Percentiles rank a stretch among this genome's conserved stretches.
These are phyloP conservation scores for Berkeleyomyces basicola DNA, from an alignment of 2,329 filamentous ascomycete species.

Conservation along the genomic window DNA sequence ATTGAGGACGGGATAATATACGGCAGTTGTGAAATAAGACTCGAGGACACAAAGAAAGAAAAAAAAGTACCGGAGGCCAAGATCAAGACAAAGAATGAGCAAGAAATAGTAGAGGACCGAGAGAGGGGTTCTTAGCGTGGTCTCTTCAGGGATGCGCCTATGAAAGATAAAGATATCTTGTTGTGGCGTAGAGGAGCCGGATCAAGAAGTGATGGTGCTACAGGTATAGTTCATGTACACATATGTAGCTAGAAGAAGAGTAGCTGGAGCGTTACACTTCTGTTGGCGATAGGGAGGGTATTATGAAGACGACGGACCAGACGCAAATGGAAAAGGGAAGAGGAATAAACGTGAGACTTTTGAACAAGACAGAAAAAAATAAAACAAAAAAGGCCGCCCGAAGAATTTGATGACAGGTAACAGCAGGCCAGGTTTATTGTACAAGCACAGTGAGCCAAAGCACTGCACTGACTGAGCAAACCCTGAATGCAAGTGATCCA, in stretches of 20 bases:
- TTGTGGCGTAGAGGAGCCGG: neutral
- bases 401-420: slow-evolving; percentile 4
- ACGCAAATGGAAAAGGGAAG: neutral
- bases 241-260: neutral
- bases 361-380: slow-evolving; percentile 2
- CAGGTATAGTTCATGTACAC: neutral
- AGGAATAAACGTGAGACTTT: slow-evolving; percentile 6
- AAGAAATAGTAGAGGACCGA: neutral
- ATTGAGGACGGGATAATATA: slow-evolving; percentile 13
- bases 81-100: neutral
- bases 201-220: neutral
- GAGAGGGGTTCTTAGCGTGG: neutral
- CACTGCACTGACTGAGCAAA: slow-evolving; percentile 6
- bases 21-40: slow-evolving; percentile 2
- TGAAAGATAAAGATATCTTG: neutral
- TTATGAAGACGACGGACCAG: neutral
- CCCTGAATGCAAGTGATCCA: slow-evolving; percentile 6
- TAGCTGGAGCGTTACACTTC: neutral
- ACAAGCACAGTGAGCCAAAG: neutral
- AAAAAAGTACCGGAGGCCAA: neutral
- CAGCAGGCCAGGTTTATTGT: neutral
- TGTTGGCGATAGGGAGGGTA: neutral
- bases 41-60: neutral
- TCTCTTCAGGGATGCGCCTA: neutral
- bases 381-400: neutral